phyloP scores from a whole-genome alignment of 352 stramenopile genomes.

The Globisporangium spinosum region DNA sequence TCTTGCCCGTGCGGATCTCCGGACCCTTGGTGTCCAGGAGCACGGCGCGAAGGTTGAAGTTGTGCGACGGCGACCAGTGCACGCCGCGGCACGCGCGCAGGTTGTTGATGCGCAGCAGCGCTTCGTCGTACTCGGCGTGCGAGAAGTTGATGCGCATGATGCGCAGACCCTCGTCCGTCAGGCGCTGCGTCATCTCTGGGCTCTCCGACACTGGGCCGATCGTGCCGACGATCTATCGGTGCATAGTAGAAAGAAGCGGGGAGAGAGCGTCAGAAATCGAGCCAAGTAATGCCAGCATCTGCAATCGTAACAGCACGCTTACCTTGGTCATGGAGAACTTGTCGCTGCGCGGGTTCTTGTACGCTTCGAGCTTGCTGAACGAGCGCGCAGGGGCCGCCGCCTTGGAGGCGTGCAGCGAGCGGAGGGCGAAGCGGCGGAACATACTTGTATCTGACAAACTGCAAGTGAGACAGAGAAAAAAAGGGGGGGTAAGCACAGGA shows the following conservation, averaged over 20 bases:
- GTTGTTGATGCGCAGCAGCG: conserved; percentile 72
- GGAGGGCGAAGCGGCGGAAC: conserved; percentile 18
- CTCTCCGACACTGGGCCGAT: conserved; percentile 87
- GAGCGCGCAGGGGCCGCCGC: conserved; percentile 5
- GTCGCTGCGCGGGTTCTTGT: conserved; percentile 75
- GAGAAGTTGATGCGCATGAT: conserved; percentile 96
- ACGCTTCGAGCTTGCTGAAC: conserved; percentile 34
- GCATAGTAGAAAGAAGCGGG: neutral
- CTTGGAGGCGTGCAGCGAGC: conserved; percentile 12
- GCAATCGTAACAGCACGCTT: neutral
- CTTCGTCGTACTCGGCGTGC: conserved; percentile 90
- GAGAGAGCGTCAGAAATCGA: neutral
- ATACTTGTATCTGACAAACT: conserved; percentile 8
- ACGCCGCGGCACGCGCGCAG: conserved; percentile 76
- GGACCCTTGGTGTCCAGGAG: conserved; percentile 94
- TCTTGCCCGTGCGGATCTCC: conserved; percentile 92
- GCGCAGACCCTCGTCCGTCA: conserved; percentile 87
- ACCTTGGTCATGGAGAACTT: conserved; percentile 89
- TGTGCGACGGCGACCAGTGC: conserved; percentile 54
- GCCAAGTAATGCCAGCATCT: neutral
- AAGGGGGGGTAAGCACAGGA: neutral
- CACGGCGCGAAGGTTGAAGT: conserved; percentile 91
- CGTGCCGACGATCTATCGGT: conserved; percentile 87
- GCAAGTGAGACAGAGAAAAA: neutral
- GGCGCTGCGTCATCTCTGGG: conserved; percentile 69